Evolutionary conservation across 78 protist species (phyloP).

Genomic region (Dictyostelium citrinum): DNA sequence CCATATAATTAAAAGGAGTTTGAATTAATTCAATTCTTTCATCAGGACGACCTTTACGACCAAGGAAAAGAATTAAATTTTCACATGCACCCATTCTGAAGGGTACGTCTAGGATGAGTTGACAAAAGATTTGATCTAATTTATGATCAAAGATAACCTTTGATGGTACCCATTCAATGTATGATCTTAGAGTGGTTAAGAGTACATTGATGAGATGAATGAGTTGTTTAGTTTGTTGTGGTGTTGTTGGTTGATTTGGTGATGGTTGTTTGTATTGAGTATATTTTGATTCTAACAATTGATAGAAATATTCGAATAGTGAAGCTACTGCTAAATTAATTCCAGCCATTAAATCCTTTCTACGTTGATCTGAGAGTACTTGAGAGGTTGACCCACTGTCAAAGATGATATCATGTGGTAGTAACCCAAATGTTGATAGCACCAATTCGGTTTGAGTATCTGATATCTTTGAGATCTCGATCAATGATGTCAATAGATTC

Average conservation of each 20-base stretch:
- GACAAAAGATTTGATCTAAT: slow-evolving; percentile 54
- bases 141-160: slow-evolving; percentile 39
- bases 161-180: slow-evolving; percentile 58
- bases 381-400: not conserved
- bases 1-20: slow-evolving; percentile 32
- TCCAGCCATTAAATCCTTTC: slow-evolving; percentile 68
- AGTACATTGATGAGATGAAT: slow-evolving; percentile 15
- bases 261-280: not conserved
- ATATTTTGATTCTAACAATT: slow-evolving; percentile 11
- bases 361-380: slow-evolving; percentile 38
- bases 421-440: slow-evolving; percentile 18
- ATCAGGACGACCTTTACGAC: slow-evolving; percentile 5
- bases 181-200: not conserved
- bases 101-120: slow-evolving; percentile 27
- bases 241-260: not conserved
- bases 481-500: slow-evolving; percentile 30
- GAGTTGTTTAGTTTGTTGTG: not conserved
- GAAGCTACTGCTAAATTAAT: slow-evolving; percentile 48
- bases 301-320: slow-evolving; percentile 22
- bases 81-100: slow-evolving; percentile 39
- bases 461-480: slow-evolving; percentile 2
- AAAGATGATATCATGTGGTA: slow-evolving; percentile 74
- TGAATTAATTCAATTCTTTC: slow-evolving; percentile 8
- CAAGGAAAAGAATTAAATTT: not conserved
- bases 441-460: slow-evolving; percentile 65